Percentiles rank a stretch among this genome's conserved stretches.
Conservation (phyloP, 805 yeast species). For the Kluyveromyces lactis region DNA sequence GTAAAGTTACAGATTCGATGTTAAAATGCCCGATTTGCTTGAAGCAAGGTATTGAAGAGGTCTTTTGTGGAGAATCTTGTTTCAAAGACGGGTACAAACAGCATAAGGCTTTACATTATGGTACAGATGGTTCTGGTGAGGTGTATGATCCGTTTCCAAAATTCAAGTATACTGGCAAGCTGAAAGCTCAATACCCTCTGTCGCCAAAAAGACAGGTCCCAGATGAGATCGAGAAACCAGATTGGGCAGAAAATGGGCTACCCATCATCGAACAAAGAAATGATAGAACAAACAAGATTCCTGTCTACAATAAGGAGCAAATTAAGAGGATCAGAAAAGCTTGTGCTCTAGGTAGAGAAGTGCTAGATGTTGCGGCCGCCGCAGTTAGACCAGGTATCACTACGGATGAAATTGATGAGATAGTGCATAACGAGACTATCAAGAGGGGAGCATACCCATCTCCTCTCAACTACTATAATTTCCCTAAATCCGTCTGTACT, state of each 20-base stretch:
- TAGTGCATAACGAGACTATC: slow-evolving; percentile 82
- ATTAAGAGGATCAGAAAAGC: slow-evolving; percentile 68
- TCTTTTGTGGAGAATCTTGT: slow-evolving; percentile 79
- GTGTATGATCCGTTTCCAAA: slow-evolving; percentile 82
- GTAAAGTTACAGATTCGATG: slow-evolving; percentile 63
- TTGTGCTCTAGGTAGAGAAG: slow-evolving; percentile 73
- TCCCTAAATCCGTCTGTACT: slow-evolving; percentile 87
- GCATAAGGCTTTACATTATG: slow-evolving; percentile 71
- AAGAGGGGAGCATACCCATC: slow-evolving; percentile 91
- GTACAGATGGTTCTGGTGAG: slow-evolving; percentile 44
- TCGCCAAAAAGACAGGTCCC: slow-evolving; percentile 67
- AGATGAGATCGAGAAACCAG: slow-evolving; percentile 63
- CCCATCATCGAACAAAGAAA: slow-evolving; percentile 72
- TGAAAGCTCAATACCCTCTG: slow-evolving; percentile 78
- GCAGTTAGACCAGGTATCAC: slow-evolving; percentile 82
- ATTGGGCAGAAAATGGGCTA: slow-evolving; percentile 72
- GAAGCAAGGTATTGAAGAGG: slow-evolving; percentile 52
- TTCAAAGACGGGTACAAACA: slow-evolving; percentile 62
- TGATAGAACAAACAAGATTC: slow-evolving; percentile 60
- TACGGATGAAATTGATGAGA: slow-evolving; percentile 82
- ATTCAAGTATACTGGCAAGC: slow-evolving; percentile 61
- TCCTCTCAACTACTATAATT: slow-evolving; percentile 88
- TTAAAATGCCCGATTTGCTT: slow-evolving; percentile 90
- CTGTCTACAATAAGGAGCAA: slow-evolving; percentile 55
- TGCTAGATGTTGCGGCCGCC: slow-evolving; percentile 82